phyloP scores from a whole-genome alignment of 768 basidiomycete species.

The Psilocybe cyanescens region DNA sequence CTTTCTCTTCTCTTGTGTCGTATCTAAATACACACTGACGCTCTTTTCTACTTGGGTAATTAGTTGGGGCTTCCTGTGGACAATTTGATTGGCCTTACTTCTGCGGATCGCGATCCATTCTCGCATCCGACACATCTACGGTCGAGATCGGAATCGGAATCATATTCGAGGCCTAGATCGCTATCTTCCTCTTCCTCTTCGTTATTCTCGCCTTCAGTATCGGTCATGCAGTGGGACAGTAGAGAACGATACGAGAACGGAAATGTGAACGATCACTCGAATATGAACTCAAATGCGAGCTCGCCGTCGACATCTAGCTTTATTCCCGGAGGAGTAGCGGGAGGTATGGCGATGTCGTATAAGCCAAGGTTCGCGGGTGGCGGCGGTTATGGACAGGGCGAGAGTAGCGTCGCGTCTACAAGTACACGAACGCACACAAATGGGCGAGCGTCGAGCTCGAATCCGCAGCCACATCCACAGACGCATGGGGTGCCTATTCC shows the following conservation, averaged over 20 bases:
- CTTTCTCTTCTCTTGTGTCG: conserved; percentile 1
- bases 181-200: conserved; percentile 50
- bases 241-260: not conserved
- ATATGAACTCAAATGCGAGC: conserved; percentile 4
- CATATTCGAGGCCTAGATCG: conserved; percentile 29
- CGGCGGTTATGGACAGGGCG: not conserved
- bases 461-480: not conserved
- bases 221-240: not conserved
- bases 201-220: conserved; percentile 8
- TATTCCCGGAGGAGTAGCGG: not conserved
- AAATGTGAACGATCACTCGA: not conserved
- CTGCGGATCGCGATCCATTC: conserved; percentile 56
- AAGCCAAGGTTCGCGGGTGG: conserved; percentile 8
- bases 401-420: not conserved
- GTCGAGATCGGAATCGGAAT: conserved; percentile 39
- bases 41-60: conserved; percentile 12
- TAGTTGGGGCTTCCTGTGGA: conserved; percentile 81
- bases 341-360: conserved; percentile 14
- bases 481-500: conserved; percentile 73
- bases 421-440: not conserved
- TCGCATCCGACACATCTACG: conserved; percentile 75
- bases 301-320: conserved; percentile 8
- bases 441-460: not conserved
- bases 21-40: conserved; percentile 1
- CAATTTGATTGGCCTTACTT: conserved; percentile 72